Percentiles rank a stretch among this genome's conserved stretches.
phyloP scores from a whole-genome alignment of 257 asterid genomes.

The Agastache rugosa region DNA sequence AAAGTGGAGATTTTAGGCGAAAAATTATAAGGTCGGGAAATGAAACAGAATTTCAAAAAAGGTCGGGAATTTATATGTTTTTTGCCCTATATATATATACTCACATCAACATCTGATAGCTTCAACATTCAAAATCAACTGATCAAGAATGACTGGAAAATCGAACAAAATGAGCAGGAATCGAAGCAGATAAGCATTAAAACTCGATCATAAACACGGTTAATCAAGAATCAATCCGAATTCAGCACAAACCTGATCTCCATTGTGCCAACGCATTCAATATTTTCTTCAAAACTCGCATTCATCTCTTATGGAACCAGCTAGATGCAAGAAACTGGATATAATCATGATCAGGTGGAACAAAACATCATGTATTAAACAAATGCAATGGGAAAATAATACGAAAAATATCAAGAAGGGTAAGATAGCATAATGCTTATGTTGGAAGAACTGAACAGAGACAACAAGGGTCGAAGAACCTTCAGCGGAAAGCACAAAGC shows the following conservation, averaged over 20 bases:
- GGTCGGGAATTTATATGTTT: too few species aligned
- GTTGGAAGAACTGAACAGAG: not conserved
- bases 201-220: not conserved
- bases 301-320: slow-evolving; percentile 7
- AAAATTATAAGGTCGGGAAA: too few species aligned
- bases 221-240: not conserved
- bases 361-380: not conserved
- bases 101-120: not conserved
- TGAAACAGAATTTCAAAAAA: too few species aligned
- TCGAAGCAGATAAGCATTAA: not conserved
- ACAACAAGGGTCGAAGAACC: not conserved
- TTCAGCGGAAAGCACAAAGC: not conserved
- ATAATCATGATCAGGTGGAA: not conserved
- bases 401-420: not conserved
- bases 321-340: not conserved
- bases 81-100: too few species aligned
- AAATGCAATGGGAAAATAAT: too few species aligned
- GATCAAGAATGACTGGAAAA: not conserved
- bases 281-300: not conserved
- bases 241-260: not conserved
- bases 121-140: not conserved
- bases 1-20: too few species aligned
- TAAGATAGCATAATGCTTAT: not conserved
- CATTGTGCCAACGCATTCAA: not conserved
- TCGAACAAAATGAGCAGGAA: not conserved